Percentiles rank a stretch among this genome's conserved stretches.
These are phyloP conservation scores for Danielia oregonensis DNA, from an alignment of 805 yeast genomes.

Conservation along the genomic window DNA sequence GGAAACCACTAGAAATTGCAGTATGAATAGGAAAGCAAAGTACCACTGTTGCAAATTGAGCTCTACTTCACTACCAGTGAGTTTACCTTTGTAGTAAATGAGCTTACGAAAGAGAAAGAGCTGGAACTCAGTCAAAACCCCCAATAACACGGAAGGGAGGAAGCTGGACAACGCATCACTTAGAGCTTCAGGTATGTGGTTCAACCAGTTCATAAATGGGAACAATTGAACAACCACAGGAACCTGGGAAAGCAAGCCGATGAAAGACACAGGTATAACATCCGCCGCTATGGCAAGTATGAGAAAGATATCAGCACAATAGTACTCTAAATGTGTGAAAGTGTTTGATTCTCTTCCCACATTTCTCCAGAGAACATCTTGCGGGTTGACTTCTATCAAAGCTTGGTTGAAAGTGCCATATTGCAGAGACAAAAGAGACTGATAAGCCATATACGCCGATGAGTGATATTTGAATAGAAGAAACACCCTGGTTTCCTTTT, in stretches of 20 bases:
- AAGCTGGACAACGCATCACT: slow-evolving; percentile 57
- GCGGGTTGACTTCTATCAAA: slow-evolving; percentile 54
- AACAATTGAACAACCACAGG: slow-evolving; percentile 59
- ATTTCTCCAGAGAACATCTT: slow-evolving; percentile 72
- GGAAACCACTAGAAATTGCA: slow-evolving; percentile 79
- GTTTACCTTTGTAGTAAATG: slow-evolving; percentile 51
- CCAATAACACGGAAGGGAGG: slow-evolving; percentile 63
- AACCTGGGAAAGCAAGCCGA: slow-evolving; percentile 71
- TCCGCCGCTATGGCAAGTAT: slow-evolving; percentile 53
- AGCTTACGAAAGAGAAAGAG: slow-evolving; percentile 54
- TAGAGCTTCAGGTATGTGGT: slow-evolving; percentile 49
- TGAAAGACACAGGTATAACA: slow-evolving; percentile 80
- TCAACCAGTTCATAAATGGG: slow-evolving; percentile 58
- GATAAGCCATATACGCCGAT: slow-evolving; percentile 63
- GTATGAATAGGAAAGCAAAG: slow-evolving; percentile 75
- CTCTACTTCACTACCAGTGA: slow-evolving; percentile 63
- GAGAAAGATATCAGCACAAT: slow-evolving; percentile 44
- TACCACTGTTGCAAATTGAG: slow-evolving; percentile 74
- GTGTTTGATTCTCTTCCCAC: slow-evolving; percentile 37
- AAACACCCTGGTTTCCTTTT: slow-evolving; percentile 46
- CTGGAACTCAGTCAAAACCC: slow-evolving; percentile 60
- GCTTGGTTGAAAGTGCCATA: slow-evolving; percentile 41
- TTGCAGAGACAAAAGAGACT: slow-evolving; percentile 44
- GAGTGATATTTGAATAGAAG: slow-evolving; percentile 55
- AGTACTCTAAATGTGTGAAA: slow-evolving; percentile 34